These are phyloP conservation scores for Moesziomyces globuligerus DNA, from an alignment of 1,284 basidiomycete genomes.

Conservation along the genomic window DNA sequence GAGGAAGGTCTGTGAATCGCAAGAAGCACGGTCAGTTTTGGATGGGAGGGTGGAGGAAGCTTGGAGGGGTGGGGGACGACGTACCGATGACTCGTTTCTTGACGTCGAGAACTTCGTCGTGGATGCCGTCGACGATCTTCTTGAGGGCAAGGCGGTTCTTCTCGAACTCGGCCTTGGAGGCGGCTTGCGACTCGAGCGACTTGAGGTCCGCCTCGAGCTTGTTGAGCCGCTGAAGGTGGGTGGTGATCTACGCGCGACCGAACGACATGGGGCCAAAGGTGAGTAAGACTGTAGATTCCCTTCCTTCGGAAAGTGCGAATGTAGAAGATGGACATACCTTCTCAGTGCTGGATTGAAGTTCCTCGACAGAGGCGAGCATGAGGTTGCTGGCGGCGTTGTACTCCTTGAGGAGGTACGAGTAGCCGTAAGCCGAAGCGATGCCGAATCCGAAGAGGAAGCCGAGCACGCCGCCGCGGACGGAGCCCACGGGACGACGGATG, in stretches of 20 bases:
- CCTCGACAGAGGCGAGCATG: slow-evolving; percentile 84
- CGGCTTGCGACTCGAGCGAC: slow-evolving; percentile 25
- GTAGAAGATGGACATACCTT: slow-evolving; percentile 71
- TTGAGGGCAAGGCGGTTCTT: slow-evolving; percentile 40
- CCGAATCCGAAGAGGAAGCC: slow-evolving; percentile 91
- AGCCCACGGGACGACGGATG: slow-evolving; percentile 38
- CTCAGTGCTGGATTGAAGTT: slow-evolving; percentile 82
- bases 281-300: too few relatives aligned
- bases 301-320: neutral
- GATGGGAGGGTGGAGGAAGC: neutral
- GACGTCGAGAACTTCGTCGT: slow-evolving; percentile 47
- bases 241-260: slow-evolving; percentile 31
- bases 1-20: slow-evolving; percentile 30
- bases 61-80: neutral
- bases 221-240: slow-evolving; percentile 42
- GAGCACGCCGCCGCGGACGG: slow-evolving; percentile 70
- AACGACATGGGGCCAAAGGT: too few relatives aligned
- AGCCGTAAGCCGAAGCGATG: slow-evolving; percentile 78
- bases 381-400: slow-evolving; percentile 85
- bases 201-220: slow-evolving; percentile 53
- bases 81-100: slow-evolving; percentile 44
- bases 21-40: neutral
- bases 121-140: slow-evolving; percentile 49
- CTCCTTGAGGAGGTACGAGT: slow-evolving; percentile 87
- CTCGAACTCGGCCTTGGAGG: slow-evolving; percentile 33